phyloP scores from a whole-genome alignment of 2,329 filamentous ascomycete genomes.

The Fulvia fulva region DNA sequence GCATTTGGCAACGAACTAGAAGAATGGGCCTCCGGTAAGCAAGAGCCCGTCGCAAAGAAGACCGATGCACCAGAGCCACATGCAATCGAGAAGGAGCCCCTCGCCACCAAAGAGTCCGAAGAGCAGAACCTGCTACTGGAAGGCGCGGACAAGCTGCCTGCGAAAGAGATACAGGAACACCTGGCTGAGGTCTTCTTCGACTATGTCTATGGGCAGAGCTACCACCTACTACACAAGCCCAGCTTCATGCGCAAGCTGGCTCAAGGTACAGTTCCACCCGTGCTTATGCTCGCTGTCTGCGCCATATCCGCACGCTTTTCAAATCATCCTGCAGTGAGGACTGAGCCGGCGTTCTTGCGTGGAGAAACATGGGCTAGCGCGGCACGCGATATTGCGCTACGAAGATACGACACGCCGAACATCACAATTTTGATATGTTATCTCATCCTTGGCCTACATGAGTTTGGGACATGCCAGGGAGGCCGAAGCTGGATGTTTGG shows the following conservation, averaged over 20 bases:
- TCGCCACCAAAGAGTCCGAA: conserved; percentile 52
- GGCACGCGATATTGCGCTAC: conserved; percentile 81
- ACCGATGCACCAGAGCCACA: conserved; percentile 20
- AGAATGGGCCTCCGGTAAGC: conserved; percentile 59
- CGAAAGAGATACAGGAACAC: conserved; percentile 86
- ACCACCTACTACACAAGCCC: conserved; percentile 90
- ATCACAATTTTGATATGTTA: conserved; percentile 93
- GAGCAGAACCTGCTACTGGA: conserved; percentile 76
- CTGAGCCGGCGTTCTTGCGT: conserved; percentile 74
- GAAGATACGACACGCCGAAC: conserved; percentile 89
- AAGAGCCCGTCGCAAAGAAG: conserved; percentile 41
- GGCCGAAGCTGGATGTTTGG: conserved; percentile 94
- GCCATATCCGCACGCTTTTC: conserved; percentile 95
- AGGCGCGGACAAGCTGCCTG: conserved; percentile 75
- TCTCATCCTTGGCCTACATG: conserved; percentile 81
- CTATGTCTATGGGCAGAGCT: conserved; percentile 90
- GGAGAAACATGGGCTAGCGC: conserved; percentile 87
- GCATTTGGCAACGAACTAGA: conserved; percentile 81
- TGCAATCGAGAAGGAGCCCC: conserved; percentile 10
- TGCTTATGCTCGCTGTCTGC: conserved; percentile 88
- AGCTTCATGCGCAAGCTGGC: conserved; percentile 91
- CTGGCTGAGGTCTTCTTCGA: conserved; percentile 94
- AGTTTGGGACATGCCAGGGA: conserved; percentile 95
- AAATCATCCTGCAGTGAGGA: conserved; percentile 73
- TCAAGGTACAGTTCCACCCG: conserved; percentile 76